These are phyloP conservation scores for Vanrija humicola DNA, from an alignment of 1,284 basidiomycete genomes.

Conservation along the genomic window DNA sequence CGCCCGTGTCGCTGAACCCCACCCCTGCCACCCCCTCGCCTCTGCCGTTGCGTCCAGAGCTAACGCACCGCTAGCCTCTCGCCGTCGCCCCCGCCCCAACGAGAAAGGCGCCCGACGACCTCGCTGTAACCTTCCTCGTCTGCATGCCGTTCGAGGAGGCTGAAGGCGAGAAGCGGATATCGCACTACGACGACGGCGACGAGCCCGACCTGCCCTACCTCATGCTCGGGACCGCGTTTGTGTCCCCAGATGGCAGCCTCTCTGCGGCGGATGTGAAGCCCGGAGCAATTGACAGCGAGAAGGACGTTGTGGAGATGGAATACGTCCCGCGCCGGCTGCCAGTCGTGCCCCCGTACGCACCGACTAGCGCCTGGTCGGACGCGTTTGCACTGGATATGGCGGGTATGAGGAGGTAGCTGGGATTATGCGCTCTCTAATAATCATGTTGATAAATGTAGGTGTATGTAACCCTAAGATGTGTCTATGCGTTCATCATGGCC, in stretches of 20 bases:
- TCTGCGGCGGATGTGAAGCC: too few species aligned
- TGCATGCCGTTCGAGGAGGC: conserved; percentile 2
- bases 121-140: conserved; percentile 11
- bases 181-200: neutral
- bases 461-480: neutral
- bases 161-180: neutral
- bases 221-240: conserved; percentile 12
- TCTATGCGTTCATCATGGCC: conserved; percentile 17
- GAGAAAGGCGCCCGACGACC: neutral
- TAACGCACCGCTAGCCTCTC: conserved; percentile 4
- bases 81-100: neutral
- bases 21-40: too few species aligned
- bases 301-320: neutral
- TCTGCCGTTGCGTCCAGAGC: neutral
- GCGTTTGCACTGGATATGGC: neutral
- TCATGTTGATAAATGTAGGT: neutral
- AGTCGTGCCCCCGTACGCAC: too few species aligned
- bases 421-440: neutral
- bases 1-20: too few species aligned
- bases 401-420: neutral
- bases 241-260: too few species aligned
- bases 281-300: neutral
- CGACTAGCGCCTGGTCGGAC: too few species aligned
- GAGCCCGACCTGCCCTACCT: conserved; percentile 7
- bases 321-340: neutral